Base-by-base conservation (phyloP, 192 early-diverging fungal species). In the Coemansia sp. region DNA sequence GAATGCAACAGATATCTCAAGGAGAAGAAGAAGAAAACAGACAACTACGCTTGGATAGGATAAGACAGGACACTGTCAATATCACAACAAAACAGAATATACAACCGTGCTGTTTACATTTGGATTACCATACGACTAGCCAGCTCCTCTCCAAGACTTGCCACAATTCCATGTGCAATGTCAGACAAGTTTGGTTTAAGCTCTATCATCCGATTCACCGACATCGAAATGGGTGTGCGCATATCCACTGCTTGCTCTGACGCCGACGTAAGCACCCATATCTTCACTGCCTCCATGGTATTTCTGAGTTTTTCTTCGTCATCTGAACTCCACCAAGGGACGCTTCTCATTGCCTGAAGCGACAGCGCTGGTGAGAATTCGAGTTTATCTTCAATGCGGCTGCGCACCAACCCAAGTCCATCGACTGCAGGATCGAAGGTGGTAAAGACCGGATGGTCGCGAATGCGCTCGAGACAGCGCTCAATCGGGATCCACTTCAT, bases 401-500 rank as follows among this genome's bases (percentile, higher is more conserved):
- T 59, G n/a, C 78, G 62, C 36, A 72, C 67, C 26, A 80, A 36
- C 22, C 21, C 19, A 19, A 58, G 66, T 5, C 10, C 9, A 16
- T 72, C 69, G 12, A 72, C 26, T 26, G 46, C 41, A 0, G 78
- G 72, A 51, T 81, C 78, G 56, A 81, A 81, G 4, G 73, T 70
- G 45, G 70, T 65, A 41, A 81, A 81, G 32, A 36, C 61, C 0
- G 78, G 64, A 41, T 81, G 71, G 49, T 61, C 21, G 41, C 58
- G 62, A 26, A 81, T 81, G 41, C 78, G 63, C 59, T 69, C 67
- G 59, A 81, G 58, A 41, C 78, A 81, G 41, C 59, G 67, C 21
- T 76, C 78, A 9, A 76, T 73, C 7, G 78, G 78, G 40, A 81
- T 56, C 78, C 78, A 81, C 16, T 48, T 61, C 62, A 83, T 83